Base-by-base conservation (phyloP, 352 stramenopile genomes). In the Pythium brachiatum region DNA sequence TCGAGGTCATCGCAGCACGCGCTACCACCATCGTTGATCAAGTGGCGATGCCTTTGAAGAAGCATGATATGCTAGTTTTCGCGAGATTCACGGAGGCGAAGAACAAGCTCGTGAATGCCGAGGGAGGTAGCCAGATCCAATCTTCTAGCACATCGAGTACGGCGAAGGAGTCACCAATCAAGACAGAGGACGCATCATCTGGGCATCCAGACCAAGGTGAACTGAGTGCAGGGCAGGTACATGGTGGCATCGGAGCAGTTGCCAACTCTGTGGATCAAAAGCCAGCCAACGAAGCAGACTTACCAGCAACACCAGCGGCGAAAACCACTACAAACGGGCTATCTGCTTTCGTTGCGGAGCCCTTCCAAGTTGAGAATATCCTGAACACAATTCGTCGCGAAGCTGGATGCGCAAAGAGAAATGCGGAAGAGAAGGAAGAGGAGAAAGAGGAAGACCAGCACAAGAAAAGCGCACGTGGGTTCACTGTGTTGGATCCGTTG, bases 311-410 rank as follows among this genome's bases (percentile, higher is more conserved):
- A 21, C 26, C 50, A n/a, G 47, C 18, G 16, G 29, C 6, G 16
- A 68, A 68, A 26, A 23, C 26, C 6, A 46, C 47, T n/a, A 2
- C 52, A 0, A 36, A 16, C 15, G 20, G 52, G 13, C 1, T 39
- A n/a, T 13, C 26, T 36, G 12, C 64, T 15, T 66, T 63, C 26
- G 53, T 62, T 38, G 47, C 48, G 6, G 59, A 74, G 39, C 55
- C 41, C 13, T 68, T 86, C 11, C 62, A 83, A 39, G 62, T 79
- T 3, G 72, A 74, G 11, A 54, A 67, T 11, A 90, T 94, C 16
- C 75, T 94, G 68, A 78, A 82, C 0, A 85, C 79, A 23, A 68
- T 94, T 25, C 73, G 81, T 26, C 73, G 86, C 27, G 85, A 94
- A 66, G 89, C 81, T 51, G 83, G 83, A 7, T 92, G 83, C 61